Percentiles rank a stretch among this genome's conserved stretches.
Conservation (phyloP, 352 stramenopile genomes). For the Phytophthora tentaculata region DNA sequence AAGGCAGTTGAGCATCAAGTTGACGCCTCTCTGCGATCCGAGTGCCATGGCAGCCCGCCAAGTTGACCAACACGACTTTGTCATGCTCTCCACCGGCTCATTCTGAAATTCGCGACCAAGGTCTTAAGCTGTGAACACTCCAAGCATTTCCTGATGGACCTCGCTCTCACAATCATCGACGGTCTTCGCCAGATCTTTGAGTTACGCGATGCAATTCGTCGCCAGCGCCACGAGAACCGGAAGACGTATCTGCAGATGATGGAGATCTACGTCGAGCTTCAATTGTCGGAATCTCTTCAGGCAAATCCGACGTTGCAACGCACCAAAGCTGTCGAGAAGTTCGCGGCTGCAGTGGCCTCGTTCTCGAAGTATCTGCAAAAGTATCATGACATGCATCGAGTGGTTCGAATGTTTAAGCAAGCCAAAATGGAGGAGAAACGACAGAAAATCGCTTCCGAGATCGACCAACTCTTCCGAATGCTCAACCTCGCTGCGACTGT, state of each 20-base stretch:
- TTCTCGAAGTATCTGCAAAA: constrained; percentile 28
- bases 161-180: constrained; percentile 4
- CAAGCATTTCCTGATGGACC: constrained; percentile 4
- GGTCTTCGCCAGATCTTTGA: constrained; percentile 21
- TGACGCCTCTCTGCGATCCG: neutral
- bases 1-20: neutral
- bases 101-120: neutral
- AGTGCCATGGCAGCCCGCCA: neutral
- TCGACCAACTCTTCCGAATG: constrained; percentile 41
- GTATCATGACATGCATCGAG: constrained; percentile 23
- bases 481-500: constrained; percentile 28
- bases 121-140: neutral
- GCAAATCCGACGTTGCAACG: constrained; percentile 11
- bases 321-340: constrained; percentile 14
- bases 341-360: constrained; percentile 4
- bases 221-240: constrained; percentile 17
- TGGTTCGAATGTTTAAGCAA: constrained; percentile 25
- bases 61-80: neutral
- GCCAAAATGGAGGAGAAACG: constrained; percentile 36
- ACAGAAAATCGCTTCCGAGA: constrained; percentile 29
- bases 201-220: constrained; percentile 23
- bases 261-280: constrained; percentile 26
- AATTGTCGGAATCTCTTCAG: constrained; percentile 18
- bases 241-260: constrained; percentile 23
- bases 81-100: neutral